phyloP scores from a whole-genome alignment of 768 basidiomycete genomes.

The Boletus pseudo-olivaceus region DNA sequence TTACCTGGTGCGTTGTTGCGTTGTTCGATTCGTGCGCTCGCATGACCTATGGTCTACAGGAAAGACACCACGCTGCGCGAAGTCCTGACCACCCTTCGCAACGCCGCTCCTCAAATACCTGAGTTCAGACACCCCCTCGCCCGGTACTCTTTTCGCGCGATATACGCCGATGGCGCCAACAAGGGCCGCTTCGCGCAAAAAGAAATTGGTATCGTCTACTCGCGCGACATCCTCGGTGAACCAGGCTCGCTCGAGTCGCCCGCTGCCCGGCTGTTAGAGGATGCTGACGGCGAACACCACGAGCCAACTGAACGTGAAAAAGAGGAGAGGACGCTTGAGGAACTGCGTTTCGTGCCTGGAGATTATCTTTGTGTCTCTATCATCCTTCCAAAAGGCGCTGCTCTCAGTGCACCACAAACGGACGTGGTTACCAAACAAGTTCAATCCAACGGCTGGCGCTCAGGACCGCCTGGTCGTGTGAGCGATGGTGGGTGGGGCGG shows the following conservation, averaged over 20 bases:
- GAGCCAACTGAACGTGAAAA: conserved; percentile 44
- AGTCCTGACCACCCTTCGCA: conserved; percentile 73
- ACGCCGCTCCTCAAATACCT: conserved; percentile 58
- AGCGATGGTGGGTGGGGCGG: conserved; percentile 51
- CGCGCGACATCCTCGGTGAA: conserved; percentile 81
- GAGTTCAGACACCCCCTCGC: conserved; percentile 82
- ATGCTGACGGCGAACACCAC: conserved; percentile 34
- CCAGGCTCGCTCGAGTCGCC: conserved; percentile 57
- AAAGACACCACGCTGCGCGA: conserved; percentile 80
- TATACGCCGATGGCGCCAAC: conserved; percentile 71
- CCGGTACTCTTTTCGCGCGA: conserved; percentile 74
- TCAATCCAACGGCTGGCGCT: conserved; percentile 36
- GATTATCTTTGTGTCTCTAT: conserved; percentile 78
- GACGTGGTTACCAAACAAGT: conserved; percentile 40
- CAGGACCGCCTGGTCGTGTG: conserved; percentile 34
- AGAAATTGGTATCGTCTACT: conserved; percentile 79
- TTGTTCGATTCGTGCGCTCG: neutral
- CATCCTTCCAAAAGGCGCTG: conserved; percentile 62
- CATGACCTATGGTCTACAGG: conserved; percentile 39
- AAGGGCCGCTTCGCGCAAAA: conserved; percentile 72
- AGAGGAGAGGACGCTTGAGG: conserved; percentile 72
- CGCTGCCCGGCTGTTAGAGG: conserved; percentile 61
- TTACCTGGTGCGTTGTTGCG: conserved; percentile 59
- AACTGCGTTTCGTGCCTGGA: conserved; percentile 75
- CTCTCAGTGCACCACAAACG: conserved; percentile 40